Evolutionary conservation across 441 rosid species (phyloP).

Genomic region (Populus trichocarpa): DNA sequence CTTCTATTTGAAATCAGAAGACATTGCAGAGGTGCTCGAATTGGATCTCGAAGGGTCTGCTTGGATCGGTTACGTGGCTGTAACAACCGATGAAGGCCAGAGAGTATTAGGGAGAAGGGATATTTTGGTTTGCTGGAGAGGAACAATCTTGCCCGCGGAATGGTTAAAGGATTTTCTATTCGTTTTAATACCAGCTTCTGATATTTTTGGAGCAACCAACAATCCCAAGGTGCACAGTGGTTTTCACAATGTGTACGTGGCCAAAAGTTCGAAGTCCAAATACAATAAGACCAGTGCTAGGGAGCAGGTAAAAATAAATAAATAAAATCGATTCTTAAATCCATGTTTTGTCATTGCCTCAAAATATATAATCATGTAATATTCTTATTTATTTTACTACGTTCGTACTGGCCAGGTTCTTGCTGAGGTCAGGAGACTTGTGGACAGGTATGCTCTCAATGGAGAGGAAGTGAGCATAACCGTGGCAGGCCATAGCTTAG

Average conservation of each 20-base stretch:
- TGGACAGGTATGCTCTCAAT: neutral
- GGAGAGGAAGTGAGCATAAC: slow-evolving; percentile 4
- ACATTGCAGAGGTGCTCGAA: neutral
- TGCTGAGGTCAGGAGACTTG: neutral
- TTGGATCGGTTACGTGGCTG: slow-evolving; percentile 33
- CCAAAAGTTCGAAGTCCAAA: neutral
- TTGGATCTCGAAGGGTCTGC: neutral
- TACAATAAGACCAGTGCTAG: slow-evolving; percentile 21
- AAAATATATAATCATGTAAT: too few species aligned
- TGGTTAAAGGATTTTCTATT: neutral
- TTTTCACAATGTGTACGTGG: slow-evolving; percentile 24
- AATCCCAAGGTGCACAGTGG: slow-evolving; percentile 25
- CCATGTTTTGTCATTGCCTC: too few species aligned
- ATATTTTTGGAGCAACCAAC: slow-evolving; percentile 15
- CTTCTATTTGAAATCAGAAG: slow-evolving; percentile 17
- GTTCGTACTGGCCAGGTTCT: neutral
- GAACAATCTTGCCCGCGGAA: slow-evolving; percentile 12
- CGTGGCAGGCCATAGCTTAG: slow-evolving; percentile 7
- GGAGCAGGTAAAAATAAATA: slow-evolving; percentile 12
- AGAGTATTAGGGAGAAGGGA: slow-evolving; percentile 26
- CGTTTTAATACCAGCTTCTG: slow-evolving; percentile 3
- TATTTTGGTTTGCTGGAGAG: slow-evolving; percentile 34
- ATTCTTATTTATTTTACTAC: too few species aligned
- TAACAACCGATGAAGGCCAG: slow-evolving; percentile 29
- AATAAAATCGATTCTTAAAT: too few species aligned